Conservation (phyloP, 192 early-diverging fungal genomes). For the Linnemannia elongata region DNA sequence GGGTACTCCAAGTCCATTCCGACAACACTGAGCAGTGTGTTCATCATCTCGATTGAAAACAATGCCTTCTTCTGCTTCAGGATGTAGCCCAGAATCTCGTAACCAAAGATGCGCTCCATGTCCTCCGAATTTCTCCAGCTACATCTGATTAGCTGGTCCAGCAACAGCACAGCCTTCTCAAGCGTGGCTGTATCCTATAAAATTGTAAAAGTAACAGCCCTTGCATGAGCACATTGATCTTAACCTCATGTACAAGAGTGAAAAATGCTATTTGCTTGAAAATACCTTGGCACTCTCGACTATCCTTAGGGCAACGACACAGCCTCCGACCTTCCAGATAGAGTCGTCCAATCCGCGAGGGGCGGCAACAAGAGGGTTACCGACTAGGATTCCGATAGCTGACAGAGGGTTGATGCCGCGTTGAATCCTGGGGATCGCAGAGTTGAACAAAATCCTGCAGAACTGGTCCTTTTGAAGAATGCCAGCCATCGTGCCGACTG, state of each 20-base stretch:
- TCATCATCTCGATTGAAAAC: conserved; percentile 68
- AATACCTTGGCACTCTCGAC: conserved; percentile 72
- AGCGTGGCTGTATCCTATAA: conserved; percentile 64
- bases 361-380: conserved; percentile 67
- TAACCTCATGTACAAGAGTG: background rate
- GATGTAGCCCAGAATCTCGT: conserved; percentile 74
- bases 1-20: conserved; percentile 67
- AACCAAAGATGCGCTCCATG: conserved; percentile 77
- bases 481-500: conserved; percentile 39
- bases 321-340: conserved; percentile 81
- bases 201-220: background rate
- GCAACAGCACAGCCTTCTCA: conserved; percentile 64
- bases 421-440: conserved; percentile 69
- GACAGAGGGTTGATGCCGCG: conserved; percentile 56
- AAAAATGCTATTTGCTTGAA: background rate
- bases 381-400: conserved; percentile 63
- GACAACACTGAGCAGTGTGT: conserved; percentile 72
- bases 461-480: conserved; percentile 49
- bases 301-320: conserved; percentile 71
- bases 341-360: conserved; percentile 74
- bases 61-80: conserved; percentile 74
- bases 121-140: conserved; percentile 81
- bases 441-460: conserved; percentile 62
- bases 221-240: background rate
- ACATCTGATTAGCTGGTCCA: conserved; percentile 72